phyloP scores from a whole-genome alignment of 441 rosid genomes.

The Gossypium lobatum region DNA sequence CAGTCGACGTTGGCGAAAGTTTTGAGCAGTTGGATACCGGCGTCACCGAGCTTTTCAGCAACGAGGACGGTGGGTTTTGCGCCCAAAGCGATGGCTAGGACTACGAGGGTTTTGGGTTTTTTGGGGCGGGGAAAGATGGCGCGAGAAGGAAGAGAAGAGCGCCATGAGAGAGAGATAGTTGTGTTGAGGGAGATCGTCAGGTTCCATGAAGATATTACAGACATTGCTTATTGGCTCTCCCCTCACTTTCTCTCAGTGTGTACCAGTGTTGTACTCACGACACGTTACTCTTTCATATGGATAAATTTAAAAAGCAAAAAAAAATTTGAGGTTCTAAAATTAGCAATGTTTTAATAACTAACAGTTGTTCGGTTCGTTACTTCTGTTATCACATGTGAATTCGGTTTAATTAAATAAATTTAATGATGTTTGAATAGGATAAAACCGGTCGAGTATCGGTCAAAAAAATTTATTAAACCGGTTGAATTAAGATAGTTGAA shows the following conservation, averaged over 20 bases:
- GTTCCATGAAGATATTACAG: conserved; percentile 16
- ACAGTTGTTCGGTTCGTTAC: too few relatives aligned
- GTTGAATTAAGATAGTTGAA: too few relatives aligned
- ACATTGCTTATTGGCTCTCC: conserved; percentile 16
- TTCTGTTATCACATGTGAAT: too few relatives aligned
- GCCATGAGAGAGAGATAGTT: background rate
- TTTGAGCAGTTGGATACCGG: conserved; percentile 44
- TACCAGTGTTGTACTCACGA: background rate
- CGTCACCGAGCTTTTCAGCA: conserved; percentile 55
- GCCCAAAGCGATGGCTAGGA: conserved; percentile 10
- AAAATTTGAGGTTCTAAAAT: background rate
- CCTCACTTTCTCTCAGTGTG: background rate
- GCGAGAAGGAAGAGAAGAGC: background rate
- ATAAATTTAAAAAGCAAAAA: background rate
- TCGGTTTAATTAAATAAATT: too few relatives aligned
- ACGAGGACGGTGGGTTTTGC: conserved; percentile 57
- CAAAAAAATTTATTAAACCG: too few relatives aligned
- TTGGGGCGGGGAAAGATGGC: conserved; percentile 10
- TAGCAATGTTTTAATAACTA: too few relatives aligned
- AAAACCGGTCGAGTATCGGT: too few relatives aligned
- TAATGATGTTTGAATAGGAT: too few relatives aligned
- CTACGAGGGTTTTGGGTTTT: conserved; percentile 10
- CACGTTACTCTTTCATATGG: background rate
- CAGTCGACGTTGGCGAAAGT: conserved; percentile 49
- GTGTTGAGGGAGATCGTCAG: conserved; percentile 10